Percentiles rank a stretch among this genome's conserved stretches.
These are phyloP conservation scores for Ramaria rubella DNA, from an alignment of 768 basidiomycete species.

Conservation along the genomic window DNA sequence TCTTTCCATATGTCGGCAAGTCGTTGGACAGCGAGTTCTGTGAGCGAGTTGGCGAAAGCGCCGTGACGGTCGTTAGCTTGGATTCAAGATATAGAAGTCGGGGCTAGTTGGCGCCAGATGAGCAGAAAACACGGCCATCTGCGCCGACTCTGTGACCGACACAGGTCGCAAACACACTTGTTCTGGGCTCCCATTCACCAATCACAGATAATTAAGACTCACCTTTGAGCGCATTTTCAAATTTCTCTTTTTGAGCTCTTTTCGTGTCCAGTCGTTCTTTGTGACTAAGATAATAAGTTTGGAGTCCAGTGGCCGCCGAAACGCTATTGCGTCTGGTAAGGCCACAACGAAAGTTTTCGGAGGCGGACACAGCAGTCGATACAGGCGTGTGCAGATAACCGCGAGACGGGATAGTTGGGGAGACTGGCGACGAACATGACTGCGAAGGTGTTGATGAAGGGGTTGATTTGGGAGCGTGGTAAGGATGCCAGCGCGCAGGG, in stretches of 20 bases:
- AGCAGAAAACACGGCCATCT: background rate
- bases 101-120: background rate
- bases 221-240: constrained; percentile 15
- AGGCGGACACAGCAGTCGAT: constrained; percentile 41
- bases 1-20: constrained; percentile 71
- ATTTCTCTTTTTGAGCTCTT: constrained; percentile 28
- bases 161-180: constrained; percentile 1
- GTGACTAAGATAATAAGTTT: constrained; percentile 35
- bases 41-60: background rate
- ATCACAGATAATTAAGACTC: background rate
- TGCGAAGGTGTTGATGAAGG: constrained; percentile 9
- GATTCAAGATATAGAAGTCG: background rate
- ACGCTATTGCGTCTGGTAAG: constrained; percentile 30
- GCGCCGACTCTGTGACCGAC: constrained; percentile 3
- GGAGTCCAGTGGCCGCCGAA: constrained; percentile 30
- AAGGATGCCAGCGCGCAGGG: constrained; percentile 78
- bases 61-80: constrained; percentile 1
- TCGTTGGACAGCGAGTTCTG: constrained; percentile 34
- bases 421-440: constrained; percentile 33
- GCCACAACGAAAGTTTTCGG: constrained; percentile 22
- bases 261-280: constrained; percentile 19
- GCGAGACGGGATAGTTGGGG: constrained; percentile 26
- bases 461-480: constrained; percentile 38
- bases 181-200: background rate
- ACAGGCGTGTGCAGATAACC: constrained; percentile 53